Percentiles rank a stretch among this genome's conserved stretches.
phyloP scores from a whole-genome alignment of 805 yeast genomes.

The Myxozyma neotropica region DNA sequence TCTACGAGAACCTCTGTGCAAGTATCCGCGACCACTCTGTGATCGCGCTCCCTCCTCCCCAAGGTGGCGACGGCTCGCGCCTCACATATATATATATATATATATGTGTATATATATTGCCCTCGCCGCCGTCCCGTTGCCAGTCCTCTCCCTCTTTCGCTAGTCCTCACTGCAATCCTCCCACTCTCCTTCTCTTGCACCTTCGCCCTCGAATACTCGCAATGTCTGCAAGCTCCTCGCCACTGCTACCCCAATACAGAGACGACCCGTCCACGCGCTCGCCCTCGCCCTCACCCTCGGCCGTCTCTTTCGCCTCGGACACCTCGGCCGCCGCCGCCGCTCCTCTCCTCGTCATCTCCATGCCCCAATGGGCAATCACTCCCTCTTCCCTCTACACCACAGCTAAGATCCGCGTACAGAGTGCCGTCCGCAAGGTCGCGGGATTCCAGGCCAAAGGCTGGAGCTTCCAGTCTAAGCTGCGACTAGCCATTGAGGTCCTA shows the following conservation, averaged over 20 bases:
- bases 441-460: neutral
- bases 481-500: constrained; percentile 8
- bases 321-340: neutral
- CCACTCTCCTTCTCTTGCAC: neutral
- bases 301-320: neutral
- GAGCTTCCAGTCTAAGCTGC: neutral
- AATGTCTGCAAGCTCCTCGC: constrained; percentile 15
- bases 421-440: neutral
- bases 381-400: neutral
- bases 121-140: too few relatives aligned
- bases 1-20: neutral
- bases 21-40: too few relatives aligned
- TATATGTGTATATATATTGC: too few relatives aligned
- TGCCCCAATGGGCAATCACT: neutral
- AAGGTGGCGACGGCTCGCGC: too few relatives aligned
- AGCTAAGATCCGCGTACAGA: neutral
- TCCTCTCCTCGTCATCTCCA: neutral
- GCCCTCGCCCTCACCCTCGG: constrained; percentile 9
- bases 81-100: too few relatives aligned
- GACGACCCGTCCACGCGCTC: neutral
- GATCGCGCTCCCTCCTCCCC: too few relatives aligned
- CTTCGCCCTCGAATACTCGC: neutral
- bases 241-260: constrained; percentile 4
- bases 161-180: neutral
- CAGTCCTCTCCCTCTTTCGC: neutral